Conservation (phyloP, 768 basidiomycete species). For the Obba rivulosa region DNA sequence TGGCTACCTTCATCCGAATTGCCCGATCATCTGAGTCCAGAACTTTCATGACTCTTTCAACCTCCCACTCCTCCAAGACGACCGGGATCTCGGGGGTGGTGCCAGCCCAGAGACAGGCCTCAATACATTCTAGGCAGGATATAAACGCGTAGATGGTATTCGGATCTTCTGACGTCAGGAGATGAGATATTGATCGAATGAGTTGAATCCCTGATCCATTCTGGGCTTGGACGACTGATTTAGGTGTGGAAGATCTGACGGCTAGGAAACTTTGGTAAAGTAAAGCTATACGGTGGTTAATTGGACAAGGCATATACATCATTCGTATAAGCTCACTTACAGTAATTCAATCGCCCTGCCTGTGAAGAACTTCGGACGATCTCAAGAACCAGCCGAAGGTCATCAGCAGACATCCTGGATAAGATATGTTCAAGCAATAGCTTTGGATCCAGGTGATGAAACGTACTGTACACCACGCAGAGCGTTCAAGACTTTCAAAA, state of each 20-base stretch:
- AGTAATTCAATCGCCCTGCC: constrained; percentile 3
- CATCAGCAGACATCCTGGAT: constrained; percentile 11
- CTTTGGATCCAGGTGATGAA: neutral
- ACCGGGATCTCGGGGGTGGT: constrained; percentile 42
- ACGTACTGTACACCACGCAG: constrained; percentile 12
- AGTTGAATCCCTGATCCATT: constrained; percentile 15
- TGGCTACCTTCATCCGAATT: constrained; percentile 56
- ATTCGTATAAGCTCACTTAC: constrained; percentile 1
- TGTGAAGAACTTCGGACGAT: constrained; percentile 9
- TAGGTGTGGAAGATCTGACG: neutral
- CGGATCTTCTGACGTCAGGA: constrained; percentile 51
- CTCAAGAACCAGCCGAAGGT: constrained; percentile 8
- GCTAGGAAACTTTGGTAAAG: constrained; percentile 19
- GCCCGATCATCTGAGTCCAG: constrained; percentile 54
- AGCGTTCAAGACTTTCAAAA: constrained; percentile 12
- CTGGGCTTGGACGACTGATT: constrained; percentile 10
- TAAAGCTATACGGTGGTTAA: neutral
- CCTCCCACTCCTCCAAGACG: constrained; percentile 66
- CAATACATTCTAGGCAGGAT: constrained; percentile 53
- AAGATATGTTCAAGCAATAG: neutral
- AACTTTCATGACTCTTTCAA: constrained; percentile 64
- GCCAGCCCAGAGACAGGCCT: constrained; percentile 66
- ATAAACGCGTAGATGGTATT: constrained; percentile 68
- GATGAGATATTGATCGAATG: constrained; percentile 44
- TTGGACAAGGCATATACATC: too few relatives aligned